phyloP scores from a whole-genome alignment of 139 green algal species.

The Asterochloris erici region DNA sequence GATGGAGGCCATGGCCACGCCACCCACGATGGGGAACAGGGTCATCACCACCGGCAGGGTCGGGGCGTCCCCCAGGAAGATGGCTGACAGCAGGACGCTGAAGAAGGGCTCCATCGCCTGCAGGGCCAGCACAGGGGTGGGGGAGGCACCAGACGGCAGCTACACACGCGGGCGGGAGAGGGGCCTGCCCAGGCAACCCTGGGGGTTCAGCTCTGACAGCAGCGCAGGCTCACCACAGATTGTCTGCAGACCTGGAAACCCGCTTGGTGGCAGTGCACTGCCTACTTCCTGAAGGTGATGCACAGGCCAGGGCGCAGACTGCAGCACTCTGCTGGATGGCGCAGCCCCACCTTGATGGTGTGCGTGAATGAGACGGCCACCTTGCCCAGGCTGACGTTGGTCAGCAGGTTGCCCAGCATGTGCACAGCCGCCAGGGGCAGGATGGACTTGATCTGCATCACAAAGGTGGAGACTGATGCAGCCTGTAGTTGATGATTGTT shows the following conservation, averaged over 20 bases:
- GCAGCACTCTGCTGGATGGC: too few relatives aligned
- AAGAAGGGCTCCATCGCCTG: conserved; percentile 96
- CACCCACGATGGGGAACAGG: conserved; percentile 89
- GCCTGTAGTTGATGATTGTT: too few relatives aligned
- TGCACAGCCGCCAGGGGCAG: conserved; percentile 91
- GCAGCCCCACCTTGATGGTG: conserved; percentile 87
- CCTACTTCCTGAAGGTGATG: too few relatives aligned
- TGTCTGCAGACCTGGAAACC: too few relatives aligned
- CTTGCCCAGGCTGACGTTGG: conserved; percentile 92
- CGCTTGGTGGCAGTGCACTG: too few relatives aligned
- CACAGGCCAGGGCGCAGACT: too few relatives aligned
- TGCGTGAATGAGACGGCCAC: conserved; percentile 99
- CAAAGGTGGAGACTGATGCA: too few relatives aligned
- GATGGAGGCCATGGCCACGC: conserved; percentile 83
- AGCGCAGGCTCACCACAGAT: too few relatives aligned
- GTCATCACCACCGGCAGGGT: conserved; percentile 63
- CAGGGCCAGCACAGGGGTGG: background rate
- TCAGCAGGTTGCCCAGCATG: conserved; percentile 96
- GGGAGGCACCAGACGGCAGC: too few relatives aligned
- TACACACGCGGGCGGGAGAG: too few relatives aligned
- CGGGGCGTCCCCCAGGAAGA: conserved; percentile 84
- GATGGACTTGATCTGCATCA: conserved; percentile 62
- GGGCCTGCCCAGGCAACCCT: too few relatives aligned
- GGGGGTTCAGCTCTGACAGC: too few relatives aligned
- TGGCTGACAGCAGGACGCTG: conserved; percentile 76